Conservation (phyloP, 2,329 filamentous ascomycete genomes). For the Fusarium albosuccineum region DNA sequence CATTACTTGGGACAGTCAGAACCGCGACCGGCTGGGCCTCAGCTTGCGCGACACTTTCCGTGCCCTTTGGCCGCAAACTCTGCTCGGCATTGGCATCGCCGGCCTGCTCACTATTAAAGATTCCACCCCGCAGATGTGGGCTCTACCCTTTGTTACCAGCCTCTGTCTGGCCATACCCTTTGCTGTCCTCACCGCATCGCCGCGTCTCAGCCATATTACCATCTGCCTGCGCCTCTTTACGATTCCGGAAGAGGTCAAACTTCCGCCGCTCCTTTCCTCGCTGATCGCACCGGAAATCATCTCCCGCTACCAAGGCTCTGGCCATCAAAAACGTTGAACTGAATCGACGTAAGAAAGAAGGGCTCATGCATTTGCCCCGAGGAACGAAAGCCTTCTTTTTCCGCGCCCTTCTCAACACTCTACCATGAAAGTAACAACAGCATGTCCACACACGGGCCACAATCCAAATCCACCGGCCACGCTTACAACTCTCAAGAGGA, state of each 20-base stretch:
- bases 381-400: background rate
- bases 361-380: background rate
- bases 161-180: background rate
- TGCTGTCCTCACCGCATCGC: slow-evolving; percentile 1
- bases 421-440: background rate
- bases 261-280: background rate
- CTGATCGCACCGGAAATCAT: background rate
- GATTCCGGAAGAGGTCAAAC: background rate
- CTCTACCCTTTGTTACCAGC: background rate
- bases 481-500: background rate
- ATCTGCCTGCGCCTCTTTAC: slow-evolving; percentile 1
- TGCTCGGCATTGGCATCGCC: background rate
- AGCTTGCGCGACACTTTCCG: background rate
- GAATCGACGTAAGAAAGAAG: background rate
- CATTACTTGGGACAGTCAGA: background rate
- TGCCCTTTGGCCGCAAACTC: background rate
- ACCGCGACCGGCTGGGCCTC: slow-evolving; percentile 1
- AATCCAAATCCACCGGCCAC: background rate
- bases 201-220: slow-evolving; percentile 2
- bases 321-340: background rate
- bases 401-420: background rate
- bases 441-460: background rate
- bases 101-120: background rate
- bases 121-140: background rate
- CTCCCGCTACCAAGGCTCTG: background rate